Evolutionary conservation across 2,329 filamentous ascomycete species (phyloP).

Genomic region (Cytospora mali): DNA sequence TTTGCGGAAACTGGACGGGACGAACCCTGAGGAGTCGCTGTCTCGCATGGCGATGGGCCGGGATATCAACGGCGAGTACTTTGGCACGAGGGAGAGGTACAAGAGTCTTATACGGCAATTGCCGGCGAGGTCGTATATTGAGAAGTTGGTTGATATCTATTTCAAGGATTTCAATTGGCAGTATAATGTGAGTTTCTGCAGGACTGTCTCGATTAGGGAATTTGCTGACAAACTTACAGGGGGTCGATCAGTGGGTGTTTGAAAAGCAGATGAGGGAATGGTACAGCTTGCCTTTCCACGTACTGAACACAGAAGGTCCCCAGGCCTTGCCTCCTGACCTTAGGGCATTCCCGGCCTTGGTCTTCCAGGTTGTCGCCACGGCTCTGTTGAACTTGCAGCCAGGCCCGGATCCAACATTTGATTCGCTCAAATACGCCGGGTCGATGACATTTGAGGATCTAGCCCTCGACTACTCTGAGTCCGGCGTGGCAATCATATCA

Average conservation of each 20-base stretch:
- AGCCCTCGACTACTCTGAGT: constrained; percentile 62
- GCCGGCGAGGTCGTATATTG: constrained; percentile 56
- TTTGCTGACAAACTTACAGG: constrained; percentile 35
- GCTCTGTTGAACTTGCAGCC: constrained; percentile 56
- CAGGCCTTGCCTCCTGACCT: constrained; percentile 53
- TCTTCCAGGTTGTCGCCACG: constrained; percentile 61
- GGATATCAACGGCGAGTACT: constrained; percentile 40
- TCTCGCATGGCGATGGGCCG: constrained; percentile 37
- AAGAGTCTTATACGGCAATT: constrained; percentile 60
- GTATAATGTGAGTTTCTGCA: constrained; percentile 41
- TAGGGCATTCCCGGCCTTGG: constrained; percentile 59
- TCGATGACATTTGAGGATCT: constrained; percentile 64
- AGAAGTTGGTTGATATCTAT: constrained; percentile 57
- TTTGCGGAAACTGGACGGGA: constrained; percentile 56
- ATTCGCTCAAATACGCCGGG: constrained; percentile 59
- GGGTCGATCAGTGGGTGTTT: constrained; percentile 57
- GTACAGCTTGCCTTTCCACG: constrained; percentile 55
- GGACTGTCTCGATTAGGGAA: background rate
- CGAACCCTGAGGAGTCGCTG: constrained; percentile 35
- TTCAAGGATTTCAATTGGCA: constrained; percentile 62
- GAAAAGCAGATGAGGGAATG: constrained; percentile 55
- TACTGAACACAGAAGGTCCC: constrained; percentile 53
- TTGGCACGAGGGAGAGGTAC: constrained; percentile 57
- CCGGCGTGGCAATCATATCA: constrained; percentile 54
- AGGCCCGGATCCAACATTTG: constrained; percentile 51